A percentile compares a stretch with the other conserved stretches of the same genome.
phyloP scores from a whole-genome alignment of 2,329 filamentous ascomycete genomes.

The Ophiostoma angusticollis region DNA sequence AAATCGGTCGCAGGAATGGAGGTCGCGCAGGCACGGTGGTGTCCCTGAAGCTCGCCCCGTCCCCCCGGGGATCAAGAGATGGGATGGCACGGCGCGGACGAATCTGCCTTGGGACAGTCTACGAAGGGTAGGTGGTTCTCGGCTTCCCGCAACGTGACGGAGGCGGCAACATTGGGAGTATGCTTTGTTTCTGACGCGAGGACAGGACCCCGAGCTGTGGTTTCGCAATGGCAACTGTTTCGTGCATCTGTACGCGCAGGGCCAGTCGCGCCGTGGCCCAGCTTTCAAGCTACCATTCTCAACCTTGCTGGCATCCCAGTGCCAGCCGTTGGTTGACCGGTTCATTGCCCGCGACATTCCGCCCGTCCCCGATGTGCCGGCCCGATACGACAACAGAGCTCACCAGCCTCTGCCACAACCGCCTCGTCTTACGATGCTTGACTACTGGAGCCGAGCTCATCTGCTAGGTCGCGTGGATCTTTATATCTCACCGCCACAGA shows the following conservation, averaged over 20 bases:
- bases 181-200: not conserved
- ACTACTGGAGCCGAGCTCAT: constrained; percentile 12
- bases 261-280: constrained; percentile 51
- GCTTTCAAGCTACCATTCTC: constrained; percentile 54
- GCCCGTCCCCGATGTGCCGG: constrained; percentile 3
- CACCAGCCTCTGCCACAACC: constrained; percentile 12
- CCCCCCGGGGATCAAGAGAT: constrained; percentile 30
- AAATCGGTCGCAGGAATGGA: constrained; percentile 23
- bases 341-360: constrained; percentile 28
- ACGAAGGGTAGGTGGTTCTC: constrained; percentile 28
- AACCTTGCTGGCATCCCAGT: constrained; percentile 43
- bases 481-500: constrained; percentile 54
- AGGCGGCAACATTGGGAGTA: not conserved
- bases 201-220: constrained; percentile 64
- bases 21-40: constrained; percentile 22
- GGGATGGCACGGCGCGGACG: constrained; percentile 36
- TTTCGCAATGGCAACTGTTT: constrained; percentile 53
- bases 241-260: constrained; percentile 54
- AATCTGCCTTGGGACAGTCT: constrained; percentile 34
- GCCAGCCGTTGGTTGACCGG: constrained; percentile 45
- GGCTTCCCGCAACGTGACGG: not conserved
- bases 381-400: constrained; percentile 2
- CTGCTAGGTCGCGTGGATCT: constrained; percentile 36
- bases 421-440: constrained; percentile 15
- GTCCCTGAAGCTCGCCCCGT: constrained; percentile 18